Conservation (phyloP, 2,329 filamentous ascomycete genomes). For the Sphaerostilbella broomeana region DNA sequence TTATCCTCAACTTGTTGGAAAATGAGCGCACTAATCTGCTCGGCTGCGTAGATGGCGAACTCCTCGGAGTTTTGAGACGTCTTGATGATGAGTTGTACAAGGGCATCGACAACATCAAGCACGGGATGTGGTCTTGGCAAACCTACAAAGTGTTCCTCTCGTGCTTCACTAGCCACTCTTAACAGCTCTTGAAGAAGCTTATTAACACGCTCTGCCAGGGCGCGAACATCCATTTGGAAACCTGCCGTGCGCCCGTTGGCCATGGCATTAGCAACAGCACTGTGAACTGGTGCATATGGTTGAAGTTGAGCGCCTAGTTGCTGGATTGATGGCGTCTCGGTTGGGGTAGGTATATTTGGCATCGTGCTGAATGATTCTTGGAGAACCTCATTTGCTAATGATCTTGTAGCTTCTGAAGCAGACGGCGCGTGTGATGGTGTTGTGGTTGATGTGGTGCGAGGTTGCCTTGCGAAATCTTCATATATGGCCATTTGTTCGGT, state of each 20-base stretch:
- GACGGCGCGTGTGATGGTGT: conserved; percentile 51
- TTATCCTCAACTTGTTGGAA: conserved; percentile 50
- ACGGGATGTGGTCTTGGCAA: conserved; percentile 53
- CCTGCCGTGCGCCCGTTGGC: conserved; percentile 45
- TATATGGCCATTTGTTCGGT: conserved; percentile 92
- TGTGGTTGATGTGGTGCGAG: conserved; percentile 54
- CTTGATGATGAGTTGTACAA: conserved; percentile 58
- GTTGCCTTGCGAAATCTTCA: conserved; percentile 87
- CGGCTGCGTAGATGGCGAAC: conserved; percentile 51
- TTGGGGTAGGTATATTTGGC: conserved; percentile 51
- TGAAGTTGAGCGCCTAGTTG: conserved; percentile 48
- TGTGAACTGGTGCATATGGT: conserved; percentile 49
- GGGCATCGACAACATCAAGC: conserved; percentile 55
- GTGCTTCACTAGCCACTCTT: conserved; percentile 44
- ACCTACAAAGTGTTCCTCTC: conserved; percentile 54
- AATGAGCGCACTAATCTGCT: conserved; percentile 51
- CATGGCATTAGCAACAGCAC: conserved; percentile 27
- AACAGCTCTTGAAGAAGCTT: conserved; percentile 54
- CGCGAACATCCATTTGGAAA: conserved; percentile 46
- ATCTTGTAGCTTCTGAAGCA: conserved; percentile 54
- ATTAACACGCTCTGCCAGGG: conserved; percentile 47
- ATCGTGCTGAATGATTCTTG: conserved; percentile 55
- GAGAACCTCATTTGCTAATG: conserved; percentile 57
- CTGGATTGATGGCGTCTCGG: conserved; percentile 52
- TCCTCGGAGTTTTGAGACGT: conserved; percentile 56